Conservation (phyloP, 1,284 basidiomycete genomes). For the Melampsora larici-populina region DNA sequence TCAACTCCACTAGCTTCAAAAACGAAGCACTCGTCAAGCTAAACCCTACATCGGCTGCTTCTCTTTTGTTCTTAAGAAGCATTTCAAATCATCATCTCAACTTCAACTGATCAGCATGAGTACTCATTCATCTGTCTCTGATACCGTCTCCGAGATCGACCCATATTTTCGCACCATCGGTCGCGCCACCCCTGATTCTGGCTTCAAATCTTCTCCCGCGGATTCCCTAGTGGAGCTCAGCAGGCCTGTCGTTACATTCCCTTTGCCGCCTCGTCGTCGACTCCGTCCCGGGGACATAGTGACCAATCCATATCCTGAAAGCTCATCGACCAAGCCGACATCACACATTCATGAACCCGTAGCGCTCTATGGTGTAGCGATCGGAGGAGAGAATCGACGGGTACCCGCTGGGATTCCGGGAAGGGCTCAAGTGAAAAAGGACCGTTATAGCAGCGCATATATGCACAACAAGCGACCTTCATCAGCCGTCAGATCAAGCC, state of each 20-base stretch:
- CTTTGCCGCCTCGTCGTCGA: slow-evolving; percentile 2
- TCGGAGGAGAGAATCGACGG: background rate
- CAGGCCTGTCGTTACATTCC: background rate
- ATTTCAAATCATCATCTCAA: no score
- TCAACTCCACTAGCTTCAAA: no score
- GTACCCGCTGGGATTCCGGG: background rate
- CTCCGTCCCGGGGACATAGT: background rate
- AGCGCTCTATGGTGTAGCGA: slow-evolving; percentile 7
- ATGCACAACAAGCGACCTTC: background rate
- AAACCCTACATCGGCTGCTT: no score
- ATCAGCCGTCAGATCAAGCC: background rate
- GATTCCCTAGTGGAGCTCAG: background rate
- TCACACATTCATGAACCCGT: background rate
- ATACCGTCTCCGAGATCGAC: slow-evolving; percentile 1
- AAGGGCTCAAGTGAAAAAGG: slow-evolving; percentile 6
- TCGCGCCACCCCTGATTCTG: background rate
- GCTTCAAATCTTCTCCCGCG: background rate
- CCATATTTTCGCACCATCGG: background rate
- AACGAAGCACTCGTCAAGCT: no score
- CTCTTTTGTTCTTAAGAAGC: no score
- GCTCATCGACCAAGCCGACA: background rate
- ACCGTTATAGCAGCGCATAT: background rate
- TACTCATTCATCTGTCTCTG: background rate
- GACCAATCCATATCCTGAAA: background rate
- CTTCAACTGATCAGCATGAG: no score